Base-by-base conservation (phyloP, 306 rosid species). In the Comarum palustre region DNA sequence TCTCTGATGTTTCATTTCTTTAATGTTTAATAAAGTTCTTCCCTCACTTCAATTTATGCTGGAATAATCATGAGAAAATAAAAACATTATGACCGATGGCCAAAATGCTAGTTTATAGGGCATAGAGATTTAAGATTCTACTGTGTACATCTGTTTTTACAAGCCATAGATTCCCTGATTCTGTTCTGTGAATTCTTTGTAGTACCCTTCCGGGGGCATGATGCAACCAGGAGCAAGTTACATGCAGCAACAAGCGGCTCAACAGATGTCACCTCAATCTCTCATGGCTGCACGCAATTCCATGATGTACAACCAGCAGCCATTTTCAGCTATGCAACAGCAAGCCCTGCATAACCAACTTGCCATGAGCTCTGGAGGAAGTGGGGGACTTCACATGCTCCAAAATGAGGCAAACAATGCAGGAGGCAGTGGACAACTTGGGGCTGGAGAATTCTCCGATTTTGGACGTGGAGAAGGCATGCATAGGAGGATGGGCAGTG, bases 261-360 rank as follows among this genome's bases (percentile, higher is more conserved):
- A 87, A 76, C 97, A 88, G 81, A 89, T 94, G 92, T 80, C 95
- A 3, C 97, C 80, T 0, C 99, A 94, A 31, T 87, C 93, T 0
- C 92, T 94, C 48, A 91, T 94, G 97, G 97, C 91, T 1, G 95
- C 91, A 0, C 86, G 99, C 7, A 91, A 97, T n/a, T 87, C 96
- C 72, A 89, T 91, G 83, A 5, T 94, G 88, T 94, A 91, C 75
- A 31, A 80, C 6, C 98, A 90, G 78, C 97, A 94, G 83, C 92
- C 92, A 6, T 89, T 58, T 76, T 60, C 97, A 0, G 83, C 95
- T 25, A 84, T 91, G 70, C 98, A 91, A 60, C 97, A 91, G 76
- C 99, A 92, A 82, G 87, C 90, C n/a, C 70, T 91, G 75, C 95
- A 89, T 66, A 70, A 82, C 75, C 98, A 91, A 57, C 90, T 91